Evolutionary conservation across 2,329 filamentous ascomycete genomes (phyloP), one percentile per base, ranked within the genome.

Genomic region (Claviceps citrina): DNA sequence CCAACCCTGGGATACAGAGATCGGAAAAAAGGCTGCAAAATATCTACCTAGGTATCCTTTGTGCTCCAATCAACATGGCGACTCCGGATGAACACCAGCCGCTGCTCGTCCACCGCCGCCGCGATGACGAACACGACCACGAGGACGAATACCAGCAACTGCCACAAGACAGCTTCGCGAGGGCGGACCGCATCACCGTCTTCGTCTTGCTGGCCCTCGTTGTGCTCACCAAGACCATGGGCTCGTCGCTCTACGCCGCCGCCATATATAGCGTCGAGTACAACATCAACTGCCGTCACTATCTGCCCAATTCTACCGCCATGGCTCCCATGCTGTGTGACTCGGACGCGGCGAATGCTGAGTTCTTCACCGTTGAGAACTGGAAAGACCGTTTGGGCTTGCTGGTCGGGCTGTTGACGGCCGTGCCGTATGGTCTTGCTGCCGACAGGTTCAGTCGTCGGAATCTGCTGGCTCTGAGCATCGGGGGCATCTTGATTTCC

Each of bases 401-500:
- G 22, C 18, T 42, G 12, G 15, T 32, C 18, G 31, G 25, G 9
- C 31, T 42, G 18, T 18, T 42, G 32, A 43, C 36, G 19, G 36
- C 32, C 13, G 26, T 36, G 18, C 36, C 41, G 3, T 43, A 43
- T 32, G 41, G 41, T 32, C 26, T 43, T 28, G 41, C 41, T 16
- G 41, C 41, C 19, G 36, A 43, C 18, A 43, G 33, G 26, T 36
- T 31, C 16, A 43, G 36, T 36, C 36, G 41, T 28, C 36, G 41
- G 9, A 43, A 39, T 27, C 4, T 43, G 10, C 27, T 43, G 32
- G 36, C 41, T 15, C 36, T 43, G 8, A 36, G 25, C 32, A 24
- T 39, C 18, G 36, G 25, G 13, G 41, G 36, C 5, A 26, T 22
- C 25, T 20, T 38, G 19, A 15, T 42, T 19, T 42, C 40, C 18